phyloP scores from a whole-genome alignment of 2,329 filamentous ascomycete species.

The Mycogone perniciosa region DNA sequence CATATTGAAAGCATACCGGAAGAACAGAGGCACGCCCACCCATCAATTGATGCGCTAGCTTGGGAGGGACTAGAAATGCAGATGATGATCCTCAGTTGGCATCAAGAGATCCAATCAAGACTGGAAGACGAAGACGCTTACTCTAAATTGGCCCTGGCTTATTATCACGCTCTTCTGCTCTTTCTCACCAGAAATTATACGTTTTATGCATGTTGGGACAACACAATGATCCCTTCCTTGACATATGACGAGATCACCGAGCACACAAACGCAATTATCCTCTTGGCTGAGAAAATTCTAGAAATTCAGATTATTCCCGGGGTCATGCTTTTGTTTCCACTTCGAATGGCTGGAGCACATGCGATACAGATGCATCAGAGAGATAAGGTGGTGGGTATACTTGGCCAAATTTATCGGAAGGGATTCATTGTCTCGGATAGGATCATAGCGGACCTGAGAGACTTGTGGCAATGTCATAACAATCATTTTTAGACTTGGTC shows the following conservation, averaged over 20 bases:
- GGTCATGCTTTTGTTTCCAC: conserved; percentile 17
- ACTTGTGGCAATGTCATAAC: conserved; percentile 16
- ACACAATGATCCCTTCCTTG: conserved; percentile 9
- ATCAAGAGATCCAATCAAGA: not conserved
- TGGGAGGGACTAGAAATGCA: conserved; percentile 11
- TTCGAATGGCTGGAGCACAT: conserved; percentile 19
- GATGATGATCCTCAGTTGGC: not conserved
- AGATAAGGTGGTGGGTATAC: not conserved
- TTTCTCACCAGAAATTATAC: conserved; percentile 21
- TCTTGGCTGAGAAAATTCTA: conserved; percentile 1
- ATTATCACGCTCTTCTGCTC: conserved; percentile 16
- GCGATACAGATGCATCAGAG: not conserved
- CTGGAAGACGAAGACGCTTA: not conserved
- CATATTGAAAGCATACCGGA: conserved; percentile 13
- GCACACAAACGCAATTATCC: conserved; percentile 7
- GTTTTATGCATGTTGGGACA: conserved; percentile 18
- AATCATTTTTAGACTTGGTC: not conserved
- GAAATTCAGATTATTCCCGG: conserved; percentile 15
- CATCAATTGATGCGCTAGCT: conserved; percentile 5
- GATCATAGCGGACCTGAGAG: conserved; percentile 17
- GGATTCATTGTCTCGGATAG: conserved; percentile 21
- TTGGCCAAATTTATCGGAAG: conserved; percentile 13
- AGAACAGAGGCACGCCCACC: not conserved
- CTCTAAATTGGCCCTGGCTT: conserved; percentile 8
- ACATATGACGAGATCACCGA: not conserved